Percentiles rank a stretch among this genome's conserved stretches.
phyloP scores from a whole-genome alignment of 1,284 basidiomycete species.

The Malassezia pachydermatis region DNA sequence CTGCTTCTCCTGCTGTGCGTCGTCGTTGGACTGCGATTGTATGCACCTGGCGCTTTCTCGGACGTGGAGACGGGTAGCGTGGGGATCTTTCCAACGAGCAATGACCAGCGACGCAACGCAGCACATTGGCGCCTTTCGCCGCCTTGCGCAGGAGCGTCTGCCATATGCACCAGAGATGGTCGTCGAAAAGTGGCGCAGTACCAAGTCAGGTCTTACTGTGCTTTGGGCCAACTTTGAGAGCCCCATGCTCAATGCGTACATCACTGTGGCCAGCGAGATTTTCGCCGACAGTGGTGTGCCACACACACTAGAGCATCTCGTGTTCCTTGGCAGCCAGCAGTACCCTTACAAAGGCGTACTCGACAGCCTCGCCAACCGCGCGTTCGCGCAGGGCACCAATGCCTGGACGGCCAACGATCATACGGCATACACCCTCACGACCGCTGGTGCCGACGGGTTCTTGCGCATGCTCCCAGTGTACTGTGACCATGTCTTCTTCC shows the following conservation, averaged over 20 bases:
- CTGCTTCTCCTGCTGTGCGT: not conserved
- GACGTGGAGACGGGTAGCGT: too few species aligned
- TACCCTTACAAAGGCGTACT: slow-evolving; percentile 93
- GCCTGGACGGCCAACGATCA: slow-evolving; percentile 56
- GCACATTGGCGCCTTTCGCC: slow-evolving; percentile 63
- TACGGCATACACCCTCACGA: slow-evolving; percentile 84
- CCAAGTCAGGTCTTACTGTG: slow-evolving; percentile 62
- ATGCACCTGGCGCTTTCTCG: slow-evolving; percentile 7
- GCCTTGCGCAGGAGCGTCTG: slow-evolving; percentile 61
- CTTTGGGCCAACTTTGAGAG: slow-evolving; percentile 56
- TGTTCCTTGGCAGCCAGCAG: slow-evolving; percentile 41
- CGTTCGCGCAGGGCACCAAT: slow-evolving; percentile 74
- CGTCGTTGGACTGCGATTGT: not conserved
- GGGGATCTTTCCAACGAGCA: too few species aligned
- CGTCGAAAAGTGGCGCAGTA: slow-evolving; percentile 74
- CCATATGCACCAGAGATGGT: slow-evolving; percentile 62
- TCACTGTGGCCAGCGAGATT: slow-evolving; percentile 80
- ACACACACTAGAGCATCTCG: slow-evolving; percentile 44
- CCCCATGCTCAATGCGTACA: slow-evolving; percentile 82
- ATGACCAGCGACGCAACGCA: not conserved
- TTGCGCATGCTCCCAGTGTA: slow-evolving; percentile 87
- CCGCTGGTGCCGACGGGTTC: slow-evolving; percentile 91
- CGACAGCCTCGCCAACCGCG: slow-evolving; percentile 90
- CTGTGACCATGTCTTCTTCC: slow-evolving; percentile 92
- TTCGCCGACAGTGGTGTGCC: slow-evolving; percentile 53